Percentiles rank a stretch among this genome's conserved stretches.
Conservation (phyloP, 73 alveolate genomes). For the Tetrahymena borealis region DNA sequence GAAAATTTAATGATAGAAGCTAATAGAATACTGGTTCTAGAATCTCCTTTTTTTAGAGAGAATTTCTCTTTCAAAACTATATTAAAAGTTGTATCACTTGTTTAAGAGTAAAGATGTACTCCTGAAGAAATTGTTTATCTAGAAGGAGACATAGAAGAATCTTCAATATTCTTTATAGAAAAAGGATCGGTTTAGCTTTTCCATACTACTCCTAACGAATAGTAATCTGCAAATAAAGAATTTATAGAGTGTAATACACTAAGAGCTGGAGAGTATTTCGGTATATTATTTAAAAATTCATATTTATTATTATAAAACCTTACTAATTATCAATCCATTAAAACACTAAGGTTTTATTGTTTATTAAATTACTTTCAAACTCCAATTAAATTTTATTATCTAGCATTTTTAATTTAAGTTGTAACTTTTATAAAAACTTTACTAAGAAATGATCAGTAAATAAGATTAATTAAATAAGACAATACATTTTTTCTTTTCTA, state of each 20-base stretch:
- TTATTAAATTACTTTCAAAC: no score
- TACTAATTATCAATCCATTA: no score
- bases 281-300: not conserved
- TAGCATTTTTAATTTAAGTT: no score
- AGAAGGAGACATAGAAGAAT: not conserved
- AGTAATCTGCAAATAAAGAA: not conserved
- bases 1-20: slow-evolving; percentile 8
- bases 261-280: not conserved
- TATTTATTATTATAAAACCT: not conserved
- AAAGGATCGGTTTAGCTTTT: not conserved
- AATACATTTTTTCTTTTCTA: no score
- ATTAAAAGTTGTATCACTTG: not conserved
- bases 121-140: not conserved
- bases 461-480: no score
- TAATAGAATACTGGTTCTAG: not conserved
- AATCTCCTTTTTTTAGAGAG: slow-evolving; percentile 5
- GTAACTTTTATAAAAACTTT: no score
- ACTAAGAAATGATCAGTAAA: no score
- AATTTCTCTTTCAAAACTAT: not conserved
- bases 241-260: not conserved
- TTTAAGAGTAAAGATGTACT: not conserved
- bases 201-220: not conserved
- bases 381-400: no score
- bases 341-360: no score
- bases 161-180: not conserved